These are phyloP conservation scores for Phytophthora pisi DNA, from an alignment of 352 stramenopile species.

Conservation along the genomic window DNA sequence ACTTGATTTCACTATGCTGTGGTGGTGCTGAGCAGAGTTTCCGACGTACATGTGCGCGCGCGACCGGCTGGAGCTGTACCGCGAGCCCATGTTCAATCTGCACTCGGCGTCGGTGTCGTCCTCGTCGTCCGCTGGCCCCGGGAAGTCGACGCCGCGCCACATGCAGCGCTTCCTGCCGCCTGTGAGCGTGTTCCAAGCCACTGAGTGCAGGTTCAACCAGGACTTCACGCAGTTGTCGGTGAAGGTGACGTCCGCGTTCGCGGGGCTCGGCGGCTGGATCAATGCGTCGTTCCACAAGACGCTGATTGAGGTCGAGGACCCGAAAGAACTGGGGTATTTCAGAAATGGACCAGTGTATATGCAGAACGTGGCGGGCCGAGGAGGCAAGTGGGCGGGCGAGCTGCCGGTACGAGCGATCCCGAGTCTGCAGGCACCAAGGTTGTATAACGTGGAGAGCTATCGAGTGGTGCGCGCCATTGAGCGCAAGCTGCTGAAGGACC, in stretches of 20 bases:
- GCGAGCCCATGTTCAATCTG: conserved; percentile 54
- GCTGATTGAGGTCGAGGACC: conserved; percentile 64
- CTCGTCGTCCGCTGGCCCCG: background rate
- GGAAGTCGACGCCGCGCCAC: conserved; percentile 21
- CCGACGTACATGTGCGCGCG: conserved; percentile 63
- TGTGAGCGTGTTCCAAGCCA: conserved; percentile 76
- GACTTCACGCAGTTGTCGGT: conserved; percentile 73
- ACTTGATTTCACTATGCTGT: too few relatives aligned
- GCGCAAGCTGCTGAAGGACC: conserved; percentile 77
- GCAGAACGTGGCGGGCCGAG: conserved; percentile 67
- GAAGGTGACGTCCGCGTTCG: conserved; percentile 68
- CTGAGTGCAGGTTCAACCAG: conserved; percentile 69
- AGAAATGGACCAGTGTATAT: conserved; percentile 49
- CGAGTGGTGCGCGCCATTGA: conserved; percentile 62
- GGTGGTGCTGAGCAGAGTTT: conserved; percentile 41
- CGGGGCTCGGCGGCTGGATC: conserved; percentile 69
- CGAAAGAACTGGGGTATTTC: conserved; percentile 32
- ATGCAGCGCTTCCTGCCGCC: conserved; percentile 58
- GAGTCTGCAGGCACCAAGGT: conserved; percentile 60
- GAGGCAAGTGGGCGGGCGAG: conserved; percentile 65
- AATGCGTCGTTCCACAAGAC: conserved; percentile 59
- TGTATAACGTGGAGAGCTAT: conserved; percentile 61
- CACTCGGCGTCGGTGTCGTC: conserved; percentile 34
- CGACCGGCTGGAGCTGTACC: conserved; percentile 55
- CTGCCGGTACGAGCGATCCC: conserved; percentile 67